A percentile compares a stretch with the other conserved stretches of the same genome.
phyloP scores from a whole-genome alignment of 441 rosid species.

The Mallotus repandus region DNA sequence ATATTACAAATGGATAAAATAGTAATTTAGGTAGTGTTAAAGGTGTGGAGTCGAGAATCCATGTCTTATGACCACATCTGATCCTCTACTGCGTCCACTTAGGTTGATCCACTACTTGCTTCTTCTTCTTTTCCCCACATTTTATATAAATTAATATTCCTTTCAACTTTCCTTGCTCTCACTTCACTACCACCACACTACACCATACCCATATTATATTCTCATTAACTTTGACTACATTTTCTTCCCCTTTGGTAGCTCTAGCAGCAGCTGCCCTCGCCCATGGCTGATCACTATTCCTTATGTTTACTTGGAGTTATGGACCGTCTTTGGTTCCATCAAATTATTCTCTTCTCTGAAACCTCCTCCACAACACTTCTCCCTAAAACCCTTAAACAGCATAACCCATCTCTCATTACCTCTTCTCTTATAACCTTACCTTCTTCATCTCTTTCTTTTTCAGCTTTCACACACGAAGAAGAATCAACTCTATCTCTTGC shows the following conservation, averaged over 20 bases:
- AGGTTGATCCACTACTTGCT: slow-evolving; percentile 23
- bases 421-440: slow-evolving; percentile 12
- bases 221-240: neutral
- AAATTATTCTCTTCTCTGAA: slow-evolving; percentile 37
- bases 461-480: neutral
- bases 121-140: neutral
- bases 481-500: neutral
- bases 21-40: slow-evolving; percentile 1
- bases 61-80: slow-evolving; percentile 33
- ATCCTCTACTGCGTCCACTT: too few species aligned
- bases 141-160: neutral
- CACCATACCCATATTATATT: neutral
- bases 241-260: neutral
- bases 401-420: slow-evolving; percentile 7
- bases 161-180: slow-evolving; percentile 10
- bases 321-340: slow-evolving; percentile 65
- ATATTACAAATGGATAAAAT: slow-evolving; percentile 5
- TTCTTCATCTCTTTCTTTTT: slow-evolving; percentile 19
- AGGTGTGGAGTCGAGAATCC: slow-evolving; percentile 33
- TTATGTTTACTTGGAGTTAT: slow-evolving; percentile 36
- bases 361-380: slow-evolving; percentile 24
- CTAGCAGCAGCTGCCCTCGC: neutral
- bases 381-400: slow-evolving; percentile 27
- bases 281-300: slow-evolving; percentile 35
- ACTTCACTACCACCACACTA: slow-evolving; percentile 16